A percentile compares a stretch with the other conserved stretches of the same genome.
Evolutionary conservation across 2,329 filamentous ascomycete species (phyloP).

Genomic region (Aspergillus ibericus): DNA sequence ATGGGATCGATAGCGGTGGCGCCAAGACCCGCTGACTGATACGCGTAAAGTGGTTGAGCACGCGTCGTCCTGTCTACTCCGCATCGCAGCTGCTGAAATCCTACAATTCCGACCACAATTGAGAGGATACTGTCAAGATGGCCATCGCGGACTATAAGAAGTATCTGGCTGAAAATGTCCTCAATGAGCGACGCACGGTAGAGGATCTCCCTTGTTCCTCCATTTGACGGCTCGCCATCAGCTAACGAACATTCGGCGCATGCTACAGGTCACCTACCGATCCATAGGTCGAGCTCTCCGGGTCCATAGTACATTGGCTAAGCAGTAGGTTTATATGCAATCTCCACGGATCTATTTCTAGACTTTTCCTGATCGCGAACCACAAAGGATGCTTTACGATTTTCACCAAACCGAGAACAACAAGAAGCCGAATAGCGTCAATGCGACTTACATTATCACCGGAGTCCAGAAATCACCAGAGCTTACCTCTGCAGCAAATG

Average conservation of each 20-base stretch:
- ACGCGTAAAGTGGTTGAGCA: slow-evolving; percentile 43
- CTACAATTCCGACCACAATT: not conserved
- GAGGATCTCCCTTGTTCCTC: slow-evolving; percentile 26
- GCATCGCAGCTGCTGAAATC: not conserved
- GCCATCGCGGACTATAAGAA: slow-evolving; percentile 59
- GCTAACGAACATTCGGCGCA: slow-evolving; percentile 3
- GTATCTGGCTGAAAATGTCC: slow-evolving; percentile 72
- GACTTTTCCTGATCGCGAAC: slow-evolving; percentile 17
- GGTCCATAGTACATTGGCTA: slow-evolving; percentile 82
- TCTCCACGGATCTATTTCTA: not conserved
- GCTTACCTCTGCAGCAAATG: slow-evolving; percentile 35
- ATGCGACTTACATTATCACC: slow-evolving; percentile 88
- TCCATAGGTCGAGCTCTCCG: slow-evolving; percentile 78
- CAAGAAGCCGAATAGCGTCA: slow-evolving; percentile 70
- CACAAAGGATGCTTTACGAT: slow-evolving; percentile 74
- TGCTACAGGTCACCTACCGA: slow-evolving; percentile 76
- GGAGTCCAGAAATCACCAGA: slow-evolving; percentile 59
- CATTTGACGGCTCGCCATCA: not conserved
- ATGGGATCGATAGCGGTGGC: slow-evolving; percentile 1
- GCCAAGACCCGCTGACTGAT: slow-evolving; percentile 45
- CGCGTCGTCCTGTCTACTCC: slow-evolving; percentile 27
- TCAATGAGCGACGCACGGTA: slow-evolving; percentile 74
- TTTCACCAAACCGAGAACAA: slow-evolving; percentile 78
- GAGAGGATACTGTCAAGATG: slow-evolving; percentile 31
- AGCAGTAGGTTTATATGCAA: slow-evolving; percentile 65